A percentile compares a stretch with the other conserved stretches of the same genome.
Evolutionary conservation across 2,329 filamentous ascomycete genomes (phyloP).

Genomic region (Ophiostoma montium): DNA sequence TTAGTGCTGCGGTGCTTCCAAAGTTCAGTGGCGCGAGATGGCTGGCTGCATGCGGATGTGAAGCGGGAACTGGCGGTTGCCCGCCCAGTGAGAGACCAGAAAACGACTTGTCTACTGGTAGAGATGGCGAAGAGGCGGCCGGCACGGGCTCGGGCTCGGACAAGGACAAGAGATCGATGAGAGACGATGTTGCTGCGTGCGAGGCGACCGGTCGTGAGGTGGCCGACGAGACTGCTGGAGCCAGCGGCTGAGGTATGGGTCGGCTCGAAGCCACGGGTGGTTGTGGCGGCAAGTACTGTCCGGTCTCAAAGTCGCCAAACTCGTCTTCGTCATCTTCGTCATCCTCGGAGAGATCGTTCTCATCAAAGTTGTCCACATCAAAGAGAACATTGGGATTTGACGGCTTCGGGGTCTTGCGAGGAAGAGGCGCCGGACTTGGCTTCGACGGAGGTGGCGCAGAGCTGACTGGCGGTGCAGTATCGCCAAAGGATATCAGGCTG

Average conservation of each 20-base stretch:
- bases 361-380: conserved; percentile 44
- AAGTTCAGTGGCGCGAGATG: conserved; percentile 22
- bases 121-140: background rate
- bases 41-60: conserved; percentile 16
- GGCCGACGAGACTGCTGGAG: background rate
- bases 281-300: conserved; percentile 1
- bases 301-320: conserved; percentile 19
- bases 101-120: background rate
- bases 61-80: background rate
- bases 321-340: conserved; percentile 23
- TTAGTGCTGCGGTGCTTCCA: conserved; percentile 14
- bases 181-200: conserved; percentile 1
- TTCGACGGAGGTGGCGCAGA: background rate
- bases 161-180: conserved; percentile 12
- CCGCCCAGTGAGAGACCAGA: background rate
- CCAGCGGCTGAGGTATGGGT: background rate
- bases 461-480: background rate
- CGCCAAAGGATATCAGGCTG: conserved; percentile 29
- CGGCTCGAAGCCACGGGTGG: background rate
- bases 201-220: background rate
- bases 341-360: conserved; percentile 22
- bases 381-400: conserved; percentile 46
- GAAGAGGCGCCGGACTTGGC: background rate
- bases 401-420: conserved; percentile 10
- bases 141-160: conserved; percentile 10